Evolutionary conservation across 345 rosid species (phyloP), one percentile per base, ranked within the genome.

Genomic region (Dipteronia sinensis): DNA sequence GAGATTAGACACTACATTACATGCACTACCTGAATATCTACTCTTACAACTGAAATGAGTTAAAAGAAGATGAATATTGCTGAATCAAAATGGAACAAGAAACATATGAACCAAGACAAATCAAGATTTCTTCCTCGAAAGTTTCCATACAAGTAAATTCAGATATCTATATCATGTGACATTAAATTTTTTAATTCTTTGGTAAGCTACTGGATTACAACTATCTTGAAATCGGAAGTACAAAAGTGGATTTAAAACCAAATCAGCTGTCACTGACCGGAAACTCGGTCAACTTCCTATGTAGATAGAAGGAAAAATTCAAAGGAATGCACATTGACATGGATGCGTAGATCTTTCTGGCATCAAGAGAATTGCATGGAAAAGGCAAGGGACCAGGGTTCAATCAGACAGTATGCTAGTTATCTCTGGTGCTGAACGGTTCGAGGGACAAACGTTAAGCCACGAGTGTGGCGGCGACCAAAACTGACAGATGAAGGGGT

Each of bases 401-500:
- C 56, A 17, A 34, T 72, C 27, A n/a, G 11, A 51, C 42, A 25
- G 25, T 22, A 13, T 1, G 55, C 22, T 67, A 73, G 72, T 74
- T 85, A 85, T 71, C 78, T 69, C 71, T 84, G 89, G 10, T 40
- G 86, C 73, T 78, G 91, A 79, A 91, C 77, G 42, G 93, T 83
- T 82, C 93, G 90, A 22, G 98, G 98, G 77, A 88, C 91, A 81
- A 92, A 89, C 17, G 91, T 80, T 59, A 95, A 74, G 58, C 97
- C 97, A 65, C 95, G 93, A 64, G 88, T 85, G 74, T 86, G 88
- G 77, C 92, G 90, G 2, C 86, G 92, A 64, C 99, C 99, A 55
- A 95, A 95, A 88, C 93, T 89, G 83, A 95, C 77, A 25, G 91
- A 84, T 1, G 89, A 85, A 74, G 98, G 99, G 87, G 93, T 75